Percentiles rank a stretch among this genome's conserved stretches.
These are phyloP conservation scores for Dalbergia cochinchinensis DNA, from an alignment of 306 rosid genomes.

Conservation along the genomic window DNA sequence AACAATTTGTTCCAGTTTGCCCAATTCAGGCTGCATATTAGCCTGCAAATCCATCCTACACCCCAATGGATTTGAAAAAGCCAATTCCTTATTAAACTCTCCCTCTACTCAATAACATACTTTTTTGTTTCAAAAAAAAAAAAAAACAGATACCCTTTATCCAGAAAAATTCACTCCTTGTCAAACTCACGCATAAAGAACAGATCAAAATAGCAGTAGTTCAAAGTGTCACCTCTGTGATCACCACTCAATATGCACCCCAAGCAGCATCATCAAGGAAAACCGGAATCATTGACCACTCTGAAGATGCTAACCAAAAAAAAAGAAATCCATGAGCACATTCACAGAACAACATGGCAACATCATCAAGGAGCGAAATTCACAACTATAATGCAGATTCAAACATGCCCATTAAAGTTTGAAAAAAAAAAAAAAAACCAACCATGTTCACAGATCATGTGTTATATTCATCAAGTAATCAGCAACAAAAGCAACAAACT, in stretches of 20 bases:
- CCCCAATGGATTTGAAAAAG: not conserved
- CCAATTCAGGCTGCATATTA: conserved; percentile 71
- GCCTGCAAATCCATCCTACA: conserved; percentile 74
- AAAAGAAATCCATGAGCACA: conserved; percentile 27
- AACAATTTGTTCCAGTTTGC: conserved; percentile 82
- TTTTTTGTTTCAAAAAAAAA: conserved; percentile 2
- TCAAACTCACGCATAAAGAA: conserved; percentile 25
- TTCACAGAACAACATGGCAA: not conserved
- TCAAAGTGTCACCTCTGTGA: conserved; percentile 48
- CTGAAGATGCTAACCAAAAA: conserved; percentile 27
- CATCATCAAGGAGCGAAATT: conserved; percentile 39
- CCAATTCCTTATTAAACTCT: conserved; percentile 48
- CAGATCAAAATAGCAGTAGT: conserved; percentile 15
- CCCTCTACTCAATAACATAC: conserved; percentile 42
- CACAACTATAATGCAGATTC: conserved; percentile 49
- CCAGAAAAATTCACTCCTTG: conserved; percentile 26
- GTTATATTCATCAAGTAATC: conserved; percentile 34
- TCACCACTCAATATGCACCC: conserved; percentile 37
- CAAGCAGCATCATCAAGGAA: conserved; percentile 32
- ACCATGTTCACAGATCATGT: conserved; percentile 47
- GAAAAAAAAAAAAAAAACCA: conserved; percentile 14
- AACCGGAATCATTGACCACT: conserved; percentile 40
- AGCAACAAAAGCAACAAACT: conserved; percentile 25
- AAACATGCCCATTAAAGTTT: conserved; percentile 21
- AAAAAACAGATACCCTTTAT: not conserved